These are phyloP conservation scores for Trypanosomatidae sp. DNA, from an alignment of 208 protist genomes.

Conservation along the genomic window DNA sequence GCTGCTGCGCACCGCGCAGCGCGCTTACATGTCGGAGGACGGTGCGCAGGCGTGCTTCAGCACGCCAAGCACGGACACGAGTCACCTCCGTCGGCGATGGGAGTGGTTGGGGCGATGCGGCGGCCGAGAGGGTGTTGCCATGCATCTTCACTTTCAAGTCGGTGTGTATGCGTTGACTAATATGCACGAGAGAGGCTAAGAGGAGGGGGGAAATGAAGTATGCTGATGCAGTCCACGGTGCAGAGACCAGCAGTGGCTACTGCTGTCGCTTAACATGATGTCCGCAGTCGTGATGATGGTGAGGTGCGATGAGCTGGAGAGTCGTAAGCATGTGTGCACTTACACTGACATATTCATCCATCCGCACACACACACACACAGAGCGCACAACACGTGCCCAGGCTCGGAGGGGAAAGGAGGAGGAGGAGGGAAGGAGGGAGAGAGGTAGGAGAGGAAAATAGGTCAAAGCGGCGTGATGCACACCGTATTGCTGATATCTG, in stretches of 20 bases:
- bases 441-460: background rate
- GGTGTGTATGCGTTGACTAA: background rate
- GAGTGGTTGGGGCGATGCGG: background rate
- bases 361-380: background rate
- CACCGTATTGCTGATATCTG: background rate
- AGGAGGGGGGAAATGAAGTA: background rate
- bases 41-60: constrained; percentile 8
- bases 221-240: background rate
- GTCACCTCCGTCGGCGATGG: constrained; percentile 7
- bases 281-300: background rate
- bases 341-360: background rate
- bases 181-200: background rate
- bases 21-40: constrained; percentile 7
- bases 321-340: background rate
- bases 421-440: background rate
- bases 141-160: background rate
- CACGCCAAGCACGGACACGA: background rate
- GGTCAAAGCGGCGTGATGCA: background rate
- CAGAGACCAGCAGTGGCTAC: background rate
- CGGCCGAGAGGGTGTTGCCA: background rate
- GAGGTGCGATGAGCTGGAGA: background rate
- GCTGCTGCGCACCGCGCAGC: background rate
- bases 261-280: background rate
- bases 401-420: background rate
- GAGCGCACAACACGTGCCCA: background rate